A percentile compares a stretch with the other conserved stretches of the same genome.
Evolutionary conservation across 2,329 filamentous ascomycete genomes (phyloP).

Genomic region (Elsinoe batatas): DNA sequence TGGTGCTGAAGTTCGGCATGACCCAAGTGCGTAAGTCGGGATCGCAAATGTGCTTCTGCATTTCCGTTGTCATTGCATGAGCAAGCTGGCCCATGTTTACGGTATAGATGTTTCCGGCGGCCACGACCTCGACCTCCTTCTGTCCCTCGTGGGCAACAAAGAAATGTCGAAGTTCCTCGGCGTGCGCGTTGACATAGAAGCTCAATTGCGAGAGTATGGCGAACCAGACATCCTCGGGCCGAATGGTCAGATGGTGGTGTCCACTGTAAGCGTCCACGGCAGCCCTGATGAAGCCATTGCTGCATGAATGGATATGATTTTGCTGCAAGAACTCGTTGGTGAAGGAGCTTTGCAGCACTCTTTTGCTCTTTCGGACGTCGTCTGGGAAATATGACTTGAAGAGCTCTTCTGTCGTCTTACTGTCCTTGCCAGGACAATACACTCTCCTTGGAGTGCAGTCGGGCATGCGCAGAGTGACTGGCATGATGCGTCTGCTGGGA

Average conservation of each 20-base stretch:
- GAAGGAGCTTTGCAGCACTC: background rate
- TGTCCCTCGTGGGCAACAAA: slow-evolving; percentile 38
- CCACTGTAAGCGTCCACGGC: slow-evolving; percentile 36
- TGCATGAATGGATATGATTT: background rate
- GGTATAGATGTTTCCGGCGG: slow-evolving; percentile 16
- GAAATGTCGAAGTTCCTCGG: slow-evolving; percentile 33
- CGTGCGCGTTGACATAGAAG: slow-evolving; percentile 38
- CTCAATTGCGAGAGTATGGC: slow-evolving; percentile 41
- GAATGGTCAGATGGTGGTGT: slow-evolving; percentile 38
- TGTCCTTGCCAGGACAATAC: background rate
- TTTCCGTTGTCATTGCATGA: slow-evolving; percentile 28
- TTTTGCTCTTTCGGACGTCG: background rate
- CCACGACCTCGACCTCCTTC: slow-evolving; percentile 30
- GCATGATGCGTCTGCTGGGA: background rate
- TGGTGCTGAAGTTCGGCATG: slow-evolving; percentile 44
- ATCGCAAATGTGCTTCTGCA: slow-evolving; percentile 36
- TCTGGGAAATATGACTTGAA: background rate
- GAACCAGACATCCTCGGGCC: slow-evolving; percentile 47
- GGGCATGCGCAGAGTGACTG: background rate
- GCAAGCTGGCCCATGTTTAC: slow-evolving; percentile 27
- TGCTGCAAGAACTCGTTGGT: background rate
- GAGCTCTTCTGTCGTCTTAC: background rate
- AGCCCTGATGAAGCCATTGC: background rate
- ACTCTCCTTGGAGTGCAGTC: background rate
- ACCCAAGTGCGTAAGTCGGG: slow-evolving; percentile 38